Conservation (phyloP, 2,329 filamentous ascomycete species). For the Neofusicoccum ribis region DNA sequence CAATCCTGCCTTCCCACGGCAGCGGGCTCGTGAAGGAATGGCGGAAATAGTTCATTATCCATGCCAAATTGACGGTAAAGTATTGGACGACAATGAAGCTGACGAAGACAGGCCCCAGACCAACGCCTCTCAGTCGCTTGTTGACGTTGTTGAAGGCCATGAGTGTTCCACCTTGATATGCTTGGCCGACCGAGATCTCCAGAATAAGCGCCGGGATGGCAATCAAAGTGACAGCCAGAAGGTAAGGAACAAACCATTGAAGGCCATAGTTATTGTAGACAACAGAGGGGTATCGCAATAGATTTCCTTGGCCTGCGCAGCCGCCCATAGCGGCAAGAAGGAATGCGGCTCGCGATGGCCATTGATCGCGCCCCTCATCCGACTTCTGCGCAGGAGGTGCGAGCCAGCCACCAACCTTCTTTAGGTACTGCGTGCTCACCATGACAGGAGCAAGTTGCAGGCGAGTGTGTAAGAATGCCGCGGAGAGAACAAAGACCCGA, state of each 20-base stretch:
- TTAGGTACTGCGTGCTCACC: slow-evolving; percentile 20
- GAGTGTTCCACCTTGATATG: slow-evolving; percentile 57
- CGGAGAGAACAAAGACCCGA: neutral
- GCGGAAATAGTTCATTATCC: slow-evolving; percentile 62
- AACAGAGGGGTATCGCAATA: slow-evolving; percentile 59
- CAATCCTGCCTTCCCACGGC: slow-evolving; percentile 53
- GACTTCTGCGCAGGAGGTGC: slow-evolving; percentile 37
- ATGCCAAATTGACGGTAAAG: slow-evolving; percentile 58
- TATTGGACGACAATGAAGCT: slow-evolving; percentile 59
- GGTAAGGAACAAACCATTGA: slow-evolving; percentile 62
- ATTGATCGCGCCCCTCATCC: slow-evolving; percentile 53
- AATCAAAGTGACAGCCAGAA: slow-evolving; percentile 56
- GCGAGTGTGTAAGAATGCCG: neutral
- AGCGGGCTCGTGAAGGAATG: slow-evolving; percentile 57
- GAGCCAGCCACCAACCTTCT: slow-evolving; percentile 32
- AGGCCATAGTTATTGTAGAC: slow-evolving; percentile 62
- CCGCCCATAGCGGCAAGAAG: slow-evolving; percentile 61
- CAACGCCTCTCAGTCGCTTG: slow-evolving; percentile 55
- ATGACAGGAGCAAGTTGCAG: neutral
- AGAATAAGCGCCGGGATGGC: slow-evolving; percentile 58
- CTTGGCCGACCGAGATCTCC: slow-evolving; percentile 55
- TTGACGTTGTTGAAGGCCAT: slow-evolving; percentile 56
- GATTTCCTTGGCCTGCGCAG: slow-evolving; percentile 59
- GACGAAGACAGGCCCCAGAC: slow-evolving; percentile 54
- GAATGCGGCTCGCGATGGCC: slow-evolving; percentile 57